Percentiles rank a stretch among this genome's conserved stretches.
Conservation (phyloP, 768 basidiomycete species). For the Auricularia cornea region DNA sequence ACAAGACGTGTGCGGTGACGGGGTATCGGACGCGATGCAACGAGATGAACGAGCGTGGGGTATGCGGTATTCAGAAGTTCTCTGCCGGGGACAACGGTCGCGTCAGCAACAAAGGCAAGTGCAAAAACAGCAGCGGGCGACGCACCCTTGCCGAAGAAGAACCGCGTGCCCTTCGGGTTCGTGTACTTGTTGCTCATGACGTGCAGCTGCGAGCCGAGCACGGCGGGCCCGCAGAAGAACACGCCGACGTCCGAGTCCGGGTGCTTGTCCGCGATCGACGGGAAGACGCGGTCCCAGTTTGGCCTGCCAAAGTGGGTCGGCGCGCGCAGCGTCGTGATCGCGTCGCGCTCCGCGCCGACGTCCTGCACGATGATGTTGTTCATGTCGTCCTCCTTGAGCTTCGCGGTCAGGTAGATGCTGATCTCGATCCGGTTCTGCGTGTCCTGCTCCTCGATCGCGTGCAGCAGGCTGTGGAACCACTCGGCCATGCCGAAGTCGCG, state of each 20-base stretch:
- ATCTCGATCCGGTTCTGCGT: constrained; percentile 81
- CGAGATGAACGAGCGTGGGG: background rate
- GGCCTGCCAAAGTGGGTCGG: constrained; percentile 92
- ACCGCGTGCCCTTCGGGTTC: constrained; percentile 63
- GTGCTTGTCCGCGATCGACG: constrained; percentile 71
- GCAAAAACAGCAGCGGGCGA: background rate
- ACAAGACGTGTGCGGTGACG: background rate
- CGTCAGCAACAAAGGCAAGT: background rate
- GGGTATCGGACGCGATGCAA: background rate
- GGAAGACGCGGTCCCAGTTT: constrained; percentile 73
- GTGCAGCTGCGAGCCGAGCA: constrained; percentile 58
- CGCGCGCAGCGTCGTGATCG: constrained; percentile 79
- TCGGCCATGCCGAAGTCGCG: constrained; percentile 84
- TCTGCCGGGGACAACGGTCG: background rate
- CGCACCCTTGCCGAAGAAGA: constrained; percentile 78
- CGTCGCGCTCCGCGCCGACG: constrained; percentile 87
- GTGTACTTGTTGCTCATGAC: constrained; percentile 82
- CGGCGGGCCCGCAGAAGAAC: constrained; percentile 84
- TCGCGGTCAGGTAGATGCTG: constrained; percentile 87
- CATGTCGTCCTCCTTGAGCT: constrained; percentile 87
- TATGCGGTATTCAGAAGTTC: background rate
- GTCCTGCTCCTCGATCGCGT: constrained; percentile 92
- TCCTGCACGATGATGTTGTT: constrained; percentile 91
- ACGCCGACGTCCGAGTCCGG: constrained; percentile 86
- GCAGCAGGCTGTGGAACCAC: constrained; percentile 90